Base-by-base conservation (phyloP, 352 stramenopile species). In the Phytophthora sansomeana region DNA sequence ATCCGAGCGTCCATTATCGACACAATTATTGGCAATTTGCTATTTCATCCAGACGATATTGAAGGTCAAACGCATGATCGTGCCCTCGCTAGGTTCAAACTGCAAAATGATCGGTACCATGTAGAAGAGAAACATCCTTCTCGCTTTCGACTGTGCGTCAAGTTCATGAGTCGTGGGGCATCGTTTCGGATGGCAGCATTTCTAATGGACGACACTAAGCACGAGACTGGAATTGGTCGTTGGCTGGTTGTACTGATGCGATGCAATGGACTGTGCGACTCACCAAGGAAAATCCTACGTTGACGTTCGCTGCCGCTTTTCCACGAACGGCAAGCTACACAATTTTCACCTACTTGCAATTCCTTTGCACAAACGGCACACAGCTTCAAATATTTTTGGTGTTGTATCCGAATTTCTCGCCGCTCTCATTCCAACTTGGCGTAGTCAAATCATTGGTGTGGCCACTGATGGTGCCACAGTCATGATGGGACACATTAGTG, bases 321-420 rank as follows among this genome's bases (percentile, higher is more conserved):
- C 14, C 32, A 9, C 4, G 19, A 44, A 39, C 21, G 24, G 30
- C 4, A 5, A 6, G 0, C 11, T 70, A 0, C 35, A 62, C 35
- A 66, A 67, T 26, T 67, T 46, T 17, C 50, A 63, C 14, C 36
- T 72, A 2, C 42, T 67, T 8, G 56, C 28, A 1, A 66, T 72
- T 16, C 50, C 43, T 2, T 19, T 72, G 0, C 50, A 56, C 16
- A 13, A 51, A 32, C 43, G 56, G 5, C 56, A 67, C 42, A 66
- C 55, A 11, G 56, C 26, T 7, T 6, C 0, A 3, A 59, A 66
- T 21, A 60, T 54, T 61, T 66, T 41, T 41, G 35, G 6, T 3
- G 35, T 41, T 13, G 8, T 41, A 41, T n/a, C n/a, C n/a, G n/a
- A n/a, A n/a, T n/a, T n/a, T n/a, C n/a, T n/a, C n/a, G n/a, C n/a